Percentiles rank a stretch among this genome's conserved stretches.
Evolutionary conservation across 176 grass and related monocot species (phyloP).

Genomic region (Avena atlantica): DNA sequence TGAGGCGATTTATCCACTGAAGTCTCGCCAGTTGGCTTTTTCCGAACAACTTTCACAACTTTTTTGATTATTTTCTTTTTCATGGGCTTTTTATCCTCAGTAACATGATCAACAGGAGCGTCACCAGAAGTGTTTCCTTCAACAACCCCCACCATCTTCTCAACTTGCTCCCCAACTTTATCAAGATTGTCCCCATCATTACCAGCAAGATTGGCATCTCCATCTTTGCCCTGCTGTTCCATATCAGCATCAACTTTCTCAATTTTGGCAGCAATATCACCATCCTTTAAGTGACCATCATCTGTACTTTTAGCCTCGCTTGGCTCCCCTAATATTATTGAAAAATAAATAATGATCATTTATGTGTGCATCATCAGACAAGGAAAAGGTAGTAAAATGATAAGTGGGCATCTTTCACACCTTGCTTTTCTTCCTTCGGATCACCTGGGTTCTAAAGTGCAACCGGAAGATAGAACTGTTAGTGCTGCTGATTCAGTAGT

Average conservation of each 20-base stretch:
- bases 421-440: constrained; percentile 65
- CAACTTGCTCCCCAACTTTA: constrained; percentile 41
- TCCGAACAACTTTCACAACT: constrained; percentile 73
- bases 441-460: constrained; percentile 64
- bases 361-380: constrained; percentile 5
- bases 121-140: constrained; percentile 46
- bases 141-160: constrained; percentile 43
- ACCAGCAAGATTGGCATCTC: constrained; percentile 36
- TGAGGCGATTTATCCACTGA: constrained; percentile 53
- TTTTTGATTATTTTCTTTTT: constrained; percentile 98
- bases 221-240: constrained; percentile 42
- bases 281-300: constrained; percentile 37
- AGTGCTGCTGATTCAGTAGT: constrained; percentile 1
- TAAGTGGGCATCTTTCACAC: constrained; percentile 39
- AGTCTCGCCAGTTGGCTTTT: constrained; percentile 56
- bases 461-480: constrained; percentile 13
- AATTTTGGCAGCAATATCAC: constrained; percentile 43
- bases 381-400: constrained; percentile 18
- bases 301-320: constrained; percentile 32
- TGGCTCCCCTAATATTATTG: constrained; percentile 46
- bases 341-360: constrained; percentile 23
- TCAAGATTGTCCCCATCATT: constrained; percentile 32
- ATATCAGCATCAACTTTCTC: constrained; percentile 42
- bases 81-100: constrained; percentile 59
- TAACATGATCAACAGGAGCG: constrained; percentile 42